These are phyloP conservation scores for Peltaster fructicola DNA, from an alignment of 2,329 filamentous ascomycete species.

Conservation along the genomic window DNA sequence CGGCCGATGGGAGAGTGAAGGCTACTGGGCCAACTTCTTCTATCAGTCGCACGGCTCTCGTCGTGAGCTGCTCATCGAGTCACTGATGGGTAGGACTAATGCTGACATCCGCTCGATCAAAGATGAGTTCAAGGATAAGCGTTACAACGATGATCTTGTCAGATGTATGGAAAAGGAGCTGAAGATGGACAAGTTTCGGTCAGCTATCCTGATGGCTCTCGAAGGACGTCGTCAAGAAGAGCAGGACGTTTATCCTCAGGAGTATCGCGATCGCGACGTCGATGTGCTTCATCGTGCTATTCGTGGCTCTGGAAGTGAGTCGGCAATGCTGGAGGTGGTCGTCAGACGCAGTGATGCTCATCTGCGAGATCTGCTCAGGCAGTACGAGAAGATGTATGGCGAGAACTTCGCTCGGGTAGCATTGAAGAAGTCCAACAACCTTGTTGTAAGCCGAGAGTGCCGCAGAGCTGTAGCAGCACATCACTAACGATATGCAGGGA, in stretches of 20 bases:
- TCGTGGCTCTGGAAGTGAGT: constrained; percentile 67
- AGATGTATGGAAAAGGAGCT: constrained; percentile 85
- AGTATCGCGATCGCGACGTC: constrained; percentile 47
- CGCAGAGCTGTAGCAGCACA: no score
- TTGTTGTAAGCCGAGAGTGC: constrained; percentile 74
- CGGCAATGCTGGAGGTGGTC: constrained; percentile 70
- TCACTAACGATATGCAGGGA: constrained; percentile 46
- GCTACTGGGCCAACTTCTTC: constrained; percentile 97
- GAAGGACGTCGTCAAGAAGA: constrained; percentile 77
- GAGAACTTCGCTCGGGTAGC: constrained; percentile 79
- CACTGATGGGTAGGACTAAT: constrained; percentile 77
- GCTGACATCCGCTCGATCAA: constrained; percentile 78
- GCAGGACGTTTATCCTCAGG: constrained; percentile 39
- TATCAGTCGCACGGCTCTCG: constrained; percentile 76
- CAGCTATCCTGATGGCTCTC: constrained; percentile 65
- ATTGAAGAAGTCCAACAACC: constrained; percentile 72
- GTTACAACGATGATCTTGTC: constrained; percentile 64
- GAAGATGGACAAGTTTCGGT: constrained; percentile 90
- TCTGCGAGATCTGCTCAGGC: constrained; percentile 57
- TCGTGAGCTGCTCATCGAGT: constrained; percentile 80
- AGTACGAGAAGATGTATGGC: constrained; percentile 56
- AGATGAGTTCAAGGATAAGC: constrained; percentile 74
- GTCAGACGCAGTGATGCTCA: constrained; percentile 66
- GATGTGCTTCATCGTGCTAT: constrained; percentile 52
- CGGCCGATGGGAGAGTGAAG: constrained; percentile 80